Conservation (phyloP, 176 grass and related monocot genomes). For the Oryza glaberrima region DNA sequence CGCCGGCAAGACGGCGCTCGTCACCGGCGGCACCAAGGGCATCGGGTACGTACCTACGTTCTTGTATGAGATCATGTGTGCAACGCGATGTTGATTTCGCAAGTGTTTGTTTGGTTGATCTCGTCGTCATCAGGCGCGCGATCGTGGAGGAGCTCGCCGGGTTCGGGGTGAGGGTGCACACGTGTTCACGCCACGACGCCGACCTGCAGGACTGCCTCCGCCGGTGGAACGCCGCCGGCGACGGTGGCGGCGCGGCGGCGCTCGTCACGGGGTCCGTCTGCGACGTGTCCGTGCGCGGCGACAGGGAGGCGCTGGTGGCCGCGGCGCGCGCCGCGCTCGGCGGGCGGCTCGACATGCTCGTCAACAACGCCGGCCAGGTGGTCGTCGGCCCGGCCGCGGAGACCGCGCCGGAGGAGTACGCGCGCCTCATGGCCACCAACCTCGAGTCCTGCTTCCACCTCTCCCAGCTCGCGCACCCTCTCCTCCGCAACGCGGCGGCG, state of each 20-base stretch:
- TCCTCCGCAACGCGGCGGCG: background rate
- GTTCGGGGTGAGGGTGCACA: constrained; percentile 46
- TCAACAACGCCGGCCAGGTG: constrained; percentile 36
- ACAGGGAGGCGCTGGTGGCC: constrained; percentile 40
- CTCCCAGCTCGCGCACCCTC: constrained; percentile 42
- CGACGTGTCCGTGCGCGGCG: constrained; percentile 35
- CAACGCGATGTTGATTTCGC: no score
- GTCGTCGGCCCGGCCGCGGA: background rate
- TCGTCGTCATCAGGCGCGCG: background rate
- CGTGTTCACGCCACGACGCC: constrained; percentile 31
- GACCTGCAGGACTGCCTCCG: constrained; percentile 34
- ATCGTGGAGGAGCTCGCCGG: constrained; percentile 50
- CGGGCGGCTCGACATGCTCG: constrained; percentile 52
- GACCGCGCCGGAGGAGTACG: constrained; percentile 42
- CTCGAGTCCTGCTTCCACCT: constrained; percentile 52
- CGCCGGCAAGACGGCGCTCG: constrained; percentile 37
- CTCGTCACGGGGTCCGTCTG: constrained; percentile 38
- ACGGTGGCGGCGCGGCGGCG: background rate
- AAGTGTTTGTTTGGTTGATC: background rate
- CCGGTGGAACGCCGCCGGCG: constrained; percentile 5
- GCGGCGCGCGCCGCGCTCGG: background rate
- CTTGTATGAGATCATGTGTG: no score
- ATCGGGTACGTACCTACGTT: constrained; percentile 36
- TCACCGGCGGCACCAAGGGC: constrained; percentile 58
- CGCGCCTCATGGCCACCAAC: constrained; percentile 41